phyloP scores from a whole-genome alignment of 805 yeast genomes.

The Candida germanica region DNA sequence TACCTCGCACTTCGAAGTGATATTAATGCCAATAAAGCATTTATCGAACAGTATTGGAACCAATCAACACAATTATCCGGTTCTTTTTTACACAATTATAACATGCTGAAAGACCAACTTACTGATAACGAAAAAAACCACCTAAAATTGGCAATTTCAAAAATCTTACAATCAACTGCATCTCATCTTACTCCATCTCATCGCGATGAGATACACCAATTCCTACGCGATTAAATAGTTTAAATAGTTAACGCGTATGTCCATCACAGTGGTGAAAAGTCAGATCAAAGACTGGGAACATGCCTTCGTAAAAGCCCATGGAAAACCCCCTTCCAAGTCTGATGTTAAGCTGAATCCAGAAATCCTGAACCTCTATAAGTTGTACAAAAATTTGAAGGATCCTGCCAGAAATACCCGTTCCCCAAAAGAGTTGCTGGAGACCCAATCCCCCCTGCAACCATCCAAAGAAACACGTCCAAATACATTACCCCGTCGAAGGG shows the following conservation, averaged over 20 bases:
- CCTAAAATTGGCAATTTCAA: conserved; percentile 3
- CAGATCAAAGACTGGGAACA: conserved; percentile 42
- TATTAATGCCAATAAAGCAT: conserved; percentile 22
- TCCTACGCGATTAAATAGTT: no score
- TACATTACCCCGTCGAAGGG: no score
- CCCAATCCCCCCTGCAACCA: background rate
- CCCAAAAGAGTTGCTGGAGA: background rate
- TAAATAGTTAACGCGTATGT: no score
- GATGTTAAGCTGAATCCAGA: conserved; percentile 32
- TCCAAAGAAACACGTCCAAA: no score
- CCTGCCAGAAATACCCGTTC: background rate
- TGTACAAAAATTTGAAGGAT: conserved; percentile 22
- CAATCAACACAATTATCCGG: conserved; percentile 19
- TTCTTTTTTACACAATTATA: conserved; percentile 18
- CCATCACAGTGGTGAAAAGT: conserved; percentile 24
- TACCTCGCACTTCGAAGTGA: conserved; percentile 29
- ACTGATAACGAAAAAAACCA: conserved; percentile 7
- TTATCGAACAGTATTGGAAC: conserved; percentile 31
- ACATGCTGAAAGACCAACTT: background rate
- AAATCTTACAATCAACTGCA: conserved; percentile 1
- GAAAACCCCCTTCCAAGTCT: conserved; percentile 28
- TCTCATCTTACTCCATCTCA: background rate
- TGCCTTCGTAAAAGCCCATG: conserved; percentile 24
- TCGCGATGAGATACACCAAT: conserved; percentile 9
- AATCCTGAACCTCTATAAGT: conserved; percentile 30